Evolutionary conservation across 352 stramenopile species (phyloP), one percentile per base, ranked within the genome.

Genomic region (Discostella stelligera): DNA sequence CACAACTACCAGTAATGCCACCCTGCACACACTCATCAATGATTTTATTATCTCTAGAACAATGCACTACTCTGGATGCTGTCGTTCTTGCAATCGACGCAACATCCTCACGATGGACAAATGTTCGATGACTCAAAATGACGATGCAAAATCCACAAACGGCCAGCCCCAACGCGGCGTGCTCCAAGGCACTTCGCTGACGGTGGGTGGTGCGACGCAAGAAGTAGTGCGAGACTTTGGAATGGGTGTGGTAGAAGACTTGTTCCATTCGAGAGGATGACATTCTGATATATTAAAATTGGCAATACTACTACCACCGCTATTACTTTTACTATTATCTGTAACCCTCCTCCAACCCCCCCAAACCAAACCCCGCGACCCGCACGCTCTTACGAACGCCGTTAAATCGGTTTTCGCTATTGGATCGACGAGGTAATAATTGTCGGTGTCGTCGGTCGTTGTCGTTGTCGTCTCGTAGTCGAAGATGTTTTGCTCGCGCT

Each of bases 181-280:
- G 79, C 63, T 92, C 87, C 7, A 86, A 21, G 0, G 80, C 30
- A 18, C 63, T 80, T 65, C 87, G 74, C 8, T 69, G 71, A 3
- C 64, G 60, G 55, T 58, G 55, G 4, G 78, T 87, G 0, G 81
- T 84, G 48, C 83, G 53, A 30, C 71, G 71, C n/a, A 92, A 55
- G 14, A 82, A 66, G 50, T 79, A 80, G 30, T 78, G 68, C 21
- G 80, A 90, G 0, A 82, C 55, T 56, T 87, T 77, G 16, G 71
- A 75, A 71, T 91, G 86, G 32, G 88, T 77, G 44, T 84, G 65
- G 63, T 85, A 91, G 37, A 87, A 82, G 20, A 90, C 83, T 65
- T 85, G 74, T 81, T 91, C 85, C 77, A 91, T 88, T 46, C 58
- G 32, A 0, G 70, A 27, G 20, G 50, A 58, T 32, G 50, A 58